Percentiles rank a stretch among this genome's conserved stretches.
phyloP scores from a whole-genome alignment of 257 asterid species.

The Plantago major region DNA sequence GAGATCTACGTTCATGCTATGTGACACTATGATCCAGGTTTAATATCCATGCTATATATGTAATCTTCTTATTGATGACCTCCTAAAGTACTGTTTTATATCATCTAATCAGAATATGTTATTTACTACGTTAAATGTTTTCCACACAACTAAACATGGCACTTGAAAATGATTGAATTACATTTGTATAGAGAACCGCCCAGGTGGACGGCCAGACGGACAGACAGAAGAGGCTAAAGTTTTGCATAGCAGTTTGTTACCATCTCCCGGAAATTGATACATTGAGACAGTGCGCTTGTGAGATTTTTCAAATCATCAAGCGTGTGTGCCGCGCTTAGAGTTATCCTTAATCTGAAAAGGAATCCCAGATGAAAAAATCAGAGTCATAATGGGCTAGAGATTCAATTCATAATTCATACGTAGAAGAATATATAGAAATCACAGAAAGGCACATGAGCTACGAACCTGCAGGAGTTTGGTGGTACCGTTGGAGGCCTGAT shows the following conservation, averaged over 20 bases:
- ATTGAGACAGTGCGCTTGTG: slow-evolving; percentile 57
- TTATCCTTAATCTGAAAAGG: slow-evolving; percentile 67
- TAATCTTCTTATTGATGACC: too few species aligned
- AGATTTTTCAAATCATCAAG: slow-evolving; percentile 70
- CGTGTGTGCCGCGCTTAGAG: slow-evolving; percentile 83
- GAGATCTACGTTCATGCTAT: too few species aligned
- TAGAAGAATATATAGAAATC: background rate
- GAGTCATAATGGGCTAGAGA: background rate
- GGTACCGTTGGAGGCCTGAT: slow-evolving; percentile 98
- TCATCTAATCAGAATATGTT: background rate
- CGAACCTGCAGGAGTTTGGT: slow-evolving; percentile 94
- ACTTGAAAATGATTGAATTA: background rate
- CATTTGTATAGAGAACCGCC: background rate
- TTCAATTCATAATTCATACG: background rate
- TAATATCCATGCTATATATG: too few species aligned
- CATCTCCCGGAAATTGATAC: slow-evolving; percentile 52
- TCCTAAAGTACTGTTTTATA: too few species aligned
- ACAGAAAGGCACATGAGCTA: background rate
- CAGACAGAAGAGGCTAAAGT: slow-evolving; percentile 26
- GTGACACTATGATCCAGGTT: too few species aligned
- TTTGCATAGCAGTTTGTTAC: slow-evolving; percentile 37
- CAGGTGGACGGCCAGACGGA: background rate
- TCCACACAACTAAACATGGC: background rate
- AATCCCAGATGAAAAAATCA: background rate
- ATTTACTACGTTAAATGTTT: background rate